Conservation (phyloP, 2,329 filamentous ascomycete genomes). For the Hypoxylon sp. region DNA sequence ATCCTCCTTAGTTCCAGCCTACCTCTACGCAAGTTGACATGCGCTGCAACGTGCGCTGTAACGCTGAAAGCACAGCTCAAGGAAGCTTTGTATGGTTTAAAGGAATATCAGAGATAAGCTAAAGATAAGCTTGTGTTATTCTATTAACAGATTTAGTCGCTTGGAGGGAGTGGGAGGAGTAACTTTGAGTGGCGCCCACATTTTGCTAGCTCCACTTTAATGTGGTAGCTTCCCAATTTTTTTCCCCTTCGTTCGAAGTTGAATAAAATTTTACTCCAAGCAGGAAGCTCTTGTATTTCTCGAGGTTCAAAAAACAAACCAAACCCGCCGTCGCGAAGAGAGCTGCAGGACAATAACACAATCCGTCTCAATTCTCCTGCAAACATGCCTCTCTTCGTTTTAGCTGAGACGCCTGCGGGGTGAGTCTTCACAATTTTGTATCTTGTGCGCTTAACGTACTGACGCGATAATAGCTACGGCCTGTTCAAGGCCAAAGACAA, state of each 20-base stretch:
- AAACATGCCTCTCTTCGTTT: conserved; percentile 90
- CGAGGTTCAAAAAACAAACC: conserved; percentile 50
- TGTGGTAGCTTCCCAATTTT: conserved; percentile 43
- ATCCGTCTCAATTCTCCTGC: conserved; percentile 42
- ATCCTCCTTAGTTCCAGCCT: no score
- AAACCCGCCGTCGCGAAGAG: conserved; percentile 42
- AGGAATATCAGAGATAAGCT: conserved; percentile 12
- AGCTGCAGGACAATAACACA: conserved; percentile 47
- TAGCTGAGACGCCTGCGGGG: conserved; percentile 91
- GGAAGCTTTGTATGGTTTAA: conserved; percentile 32
- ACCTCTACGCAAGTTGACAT: conserved; percentile 38
- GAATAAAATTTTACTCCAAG: conserved; percentile 43
- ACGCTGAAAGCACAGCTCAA: conserved; percentile 33
- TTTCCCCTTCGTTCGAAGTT: conserved; percentile 43
- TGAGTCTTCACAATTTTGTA: conserved; percentile 59
- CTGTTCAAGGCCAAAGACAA: conserved; percentile 99
- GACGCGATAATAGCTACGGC: conserved; percentile 78
- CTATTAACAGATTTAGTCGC: conserved; percentile 4
- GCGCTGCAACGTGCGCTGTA: conserved; percentile 42
- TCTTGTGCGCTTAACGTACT: conserved; percentile 38
- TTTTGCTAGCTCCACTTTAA: conserved; percentile 30
- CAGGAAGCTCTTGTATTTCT: conserved; percentile 37
- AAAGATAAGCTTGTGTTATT: conserved; percentile 7
- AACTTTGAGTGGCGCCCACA: conserved; percentile 40
- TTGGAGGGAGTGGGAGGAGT: not conserved